phyloP scores from a whole-genome alignment of 2,329 filamentous ascomycete genomes.

The Arthrinium phaeospermum region DNA sequence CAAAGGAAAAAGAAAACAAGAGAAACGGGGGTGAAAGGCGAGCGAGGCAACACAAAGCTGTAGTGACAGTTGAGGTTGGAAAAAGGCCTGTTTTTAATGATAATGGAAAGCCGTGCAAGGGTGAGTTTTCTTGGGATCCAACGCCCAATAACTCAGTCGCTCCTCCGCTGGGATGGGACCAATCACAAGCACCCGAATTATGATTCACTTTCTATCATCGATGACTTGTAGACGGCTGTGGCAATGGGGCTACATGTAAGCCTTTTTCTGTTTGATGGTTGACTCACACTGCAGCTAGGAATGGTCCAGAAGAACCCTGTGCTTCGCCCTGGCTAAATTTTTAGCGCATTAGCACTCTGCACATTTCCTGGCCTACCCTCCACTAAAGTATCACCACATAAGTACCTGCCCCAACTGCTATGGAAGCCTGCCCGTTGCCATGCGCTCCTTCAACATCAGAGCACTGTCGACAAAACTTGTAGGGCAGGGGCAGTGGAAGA shows the following conservation, averaged over 20 bases:
- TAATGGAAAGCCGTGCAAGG: background rate
- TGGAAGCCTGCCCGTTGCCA: background rate
- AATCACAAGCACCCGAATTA: conserved; percentile 11
- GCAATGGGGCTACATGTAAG: conserved; percentile 11
- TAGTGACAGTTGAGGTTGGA: conserved; percentile 3
- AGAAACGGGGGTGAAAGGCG: background rate
- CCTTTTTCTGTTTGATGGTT: background rate
- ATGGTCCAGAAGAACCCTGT: conserved; percentile 7
- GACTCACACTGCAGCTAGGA: conserved; percentile 1
- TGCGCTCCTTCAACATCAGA: too few species aligned
- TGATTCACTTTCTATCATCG: conserved; percentile 14
- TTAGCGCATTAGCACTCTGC: background rate
- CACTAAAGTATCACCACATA: background rate
- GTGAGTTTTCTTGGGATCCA: background rate
- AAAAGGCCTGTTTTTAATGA: background rate
- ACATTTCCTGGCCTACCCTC: background rate
- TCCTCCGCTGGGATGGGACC: conserved; percentile 1
- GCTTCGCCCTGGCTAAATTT: background rate
- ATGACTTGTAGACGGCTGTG: background rate
- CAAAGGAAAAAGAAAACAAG: conserved; percentile 26
- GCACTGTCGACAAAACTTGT: too few species aligned
- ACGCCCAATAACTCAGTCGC: background rate
- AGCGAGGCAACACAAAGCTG: background rate
- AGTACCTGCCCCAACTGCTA: background rate
- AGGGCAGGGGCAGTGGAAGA: too few species aligned